Conservation (phyloP, 2,329 filamentous ascomycete species). For the Albophoma yamanashiensis region DNA sequence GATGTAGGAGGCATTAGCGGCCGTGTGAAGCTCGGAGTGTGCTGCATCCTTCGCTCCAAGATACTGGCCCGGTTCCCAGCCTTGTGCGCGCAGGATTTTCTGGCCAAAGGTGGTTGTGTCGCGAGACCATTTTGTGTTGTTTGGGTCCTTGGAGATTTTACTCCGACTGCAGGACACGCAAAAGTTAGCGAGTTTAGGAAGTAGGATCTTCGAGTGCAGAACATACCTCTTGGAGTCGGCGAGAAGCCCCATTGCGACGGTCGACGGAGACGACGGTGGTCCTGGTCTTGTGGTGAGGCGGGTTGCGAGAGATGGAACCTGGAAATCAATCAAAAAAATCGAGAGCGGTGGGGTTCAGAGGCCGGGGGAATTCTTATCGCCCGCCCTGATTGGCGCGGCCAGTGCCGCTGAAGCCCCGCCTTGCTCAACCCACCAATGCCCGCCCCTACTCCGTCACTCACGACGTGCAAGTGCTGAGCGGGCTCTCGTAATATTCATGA, state of each 20-base stretch:
- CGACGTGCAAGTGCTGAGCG: no score
- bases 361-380: conserved; percentile 15
- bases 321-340: conserved; percentile 15
- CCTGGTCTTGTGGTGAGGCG: neutral
- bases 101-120: conserved; percentile 79
- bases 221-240: conserved; percentile 23
- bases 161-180: conserved; percentile 19
- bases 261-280: neutral
- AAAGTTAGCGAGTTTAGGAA: conserved; percentile 4
- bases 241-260: conserved; percentile 23
- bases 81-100: conserved; percentile 76
- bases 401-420: neutral
- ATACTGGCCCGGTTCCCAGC: conserved; percentile 79
- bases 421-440: neutral
- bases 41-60: conserved; percentile 69
- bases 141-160: conserved; percentile 83
- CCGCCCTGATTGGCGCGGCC: conserved; percentile 11
- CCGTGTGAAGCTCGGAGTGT: conserved; percentile 66
- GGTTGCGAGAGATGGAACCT: neutral
- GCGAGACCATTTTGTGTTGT: conserved; percentile 88
- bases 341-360: conserved; percentile 13
- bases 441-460: no score
- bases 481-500: neutral
- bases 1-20: conserved; percentile 76
- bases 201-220: neutral